Evolutionary conservation across 2,329 filamentous ascomycete species (phyloP), one percentile per base, ranked within the genome.

Genomic region (Colletotrichum simmondsii): DNA sequence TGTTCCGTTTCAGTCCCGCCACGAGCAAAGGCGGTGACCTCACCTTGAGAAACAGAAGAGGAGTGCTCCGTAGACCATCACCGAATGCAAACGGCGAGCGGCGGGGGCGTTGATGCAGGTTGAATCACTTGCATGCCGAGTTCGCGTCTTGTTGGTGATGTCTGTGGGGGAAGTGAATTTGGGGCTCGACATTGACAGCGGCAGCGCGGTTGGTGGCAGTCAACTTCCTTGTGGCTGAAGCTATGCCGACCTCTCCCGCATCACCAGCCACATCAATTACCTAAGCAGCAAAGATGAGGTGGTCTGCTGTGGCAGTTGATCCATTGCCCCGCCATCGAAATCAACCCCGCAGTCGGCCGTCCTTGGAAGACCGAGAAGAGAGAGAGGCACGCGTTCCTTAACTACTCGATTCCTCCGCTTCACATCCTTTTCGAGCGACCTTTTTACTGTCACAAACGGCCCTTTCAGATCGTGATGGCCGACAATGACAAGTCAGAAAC

Each of bases 401-500:
- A 58, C 28, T 60, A 46, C 24, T 64, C 30, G 61, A 64, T 11
- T 61, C 46, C 54, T 58, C 19, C 67, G 63, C 75, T 71, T 76
- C 74, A 76, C 75, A 75, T 57, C 28, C 68, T 54, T 53, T 71
- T 57, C 65, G 42, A 65, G 66, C 52, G 49, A 65, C n/a, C 37
- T 57, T 26, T 68, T 37, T 42, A 24, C 54, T 69, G 26, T 26
- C 53, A 22, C 66, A 56, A 37, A 54, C 68, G 61, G 67, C 75
- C 60, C 60, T 53, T 75, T 77, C 77, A 78, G 74, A 76, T 56
- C 79, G 77, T 75, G 75, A 91, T 91, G 89, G 87, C 88, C 78
- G 89, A 91, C 77, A 81, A 82, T 67, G 87, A 89, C 75, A 83
- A 86, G 69, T 74, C 83, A 74, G 87, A 88, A 65, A 82, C 76